Conservation (phyloP, 768 basidiomycete genomes). For the Hemileccinum rubropunctum region DNA sequence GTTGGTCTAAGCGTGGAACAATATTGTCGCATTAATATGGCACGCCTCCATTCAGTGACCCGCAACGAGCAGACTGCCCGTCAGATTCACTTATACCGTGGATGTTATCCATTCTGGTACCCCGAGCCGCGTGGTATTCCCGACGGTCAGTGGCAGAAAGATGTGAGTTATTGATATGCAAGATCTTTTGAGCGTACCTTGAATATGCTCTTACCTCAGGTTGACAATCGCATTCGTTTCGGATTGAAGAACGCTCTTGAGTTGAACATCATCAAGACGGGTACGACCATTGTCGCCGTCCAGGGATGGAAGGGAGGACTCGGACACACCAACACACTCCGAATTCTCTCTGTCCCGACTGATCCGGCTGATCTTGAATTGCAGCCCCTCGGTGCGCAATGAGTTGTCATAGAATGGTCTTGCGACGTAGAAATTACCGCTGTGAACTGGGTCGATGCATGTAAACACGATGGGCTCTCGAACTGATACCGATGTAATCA, state of each 20-base stretch:
- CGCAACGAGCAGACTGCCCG: conserved; percentile 94
- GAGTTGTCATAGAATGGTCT: conserved; percentile 8
- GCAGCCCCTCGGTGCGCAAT: conserved; percentile 50
- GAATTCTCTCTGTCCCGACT: conserved; percentile 80
- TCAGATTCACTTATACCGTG: conserved; percentile 95
- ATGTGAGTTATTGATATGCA: conserved; percentile 52
- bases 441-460: conserved; percentile 4
- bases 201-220: conserved; percentile 39
- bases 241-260: conserved; percentile 81
- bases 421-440: conserved; percentile 7
- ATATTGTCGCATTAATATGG: conserved; percentile 5
- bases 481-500: not conserved
- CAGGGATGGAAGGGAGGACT: conserved; percentile 99
- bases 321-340: conserved; percentile 91
- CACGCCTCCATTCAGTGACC: conserved; percentile 57
- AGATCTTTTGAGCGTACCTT: conserved; percentile 4
- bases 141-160: conserved; percentile 93
- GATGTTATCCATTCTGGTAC: conserved; percentile 97
- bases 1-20: conserved; percentile 19
- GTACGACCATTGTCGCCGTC: conserved; percentile 88
- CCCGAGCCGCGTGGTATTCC: conserved; percentile 88
- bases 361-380: conserved; percentile 74
- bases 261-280: conserved; percentile 84
- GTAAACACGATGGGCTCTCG: not conserved
- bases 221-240: conserved; percentile 87